Percentiles rank a stretch among this genome's conserved stretches.
Conservation (phyloP, 1,284 basidiomycete species). For the Grifola frondosa region DNA sequence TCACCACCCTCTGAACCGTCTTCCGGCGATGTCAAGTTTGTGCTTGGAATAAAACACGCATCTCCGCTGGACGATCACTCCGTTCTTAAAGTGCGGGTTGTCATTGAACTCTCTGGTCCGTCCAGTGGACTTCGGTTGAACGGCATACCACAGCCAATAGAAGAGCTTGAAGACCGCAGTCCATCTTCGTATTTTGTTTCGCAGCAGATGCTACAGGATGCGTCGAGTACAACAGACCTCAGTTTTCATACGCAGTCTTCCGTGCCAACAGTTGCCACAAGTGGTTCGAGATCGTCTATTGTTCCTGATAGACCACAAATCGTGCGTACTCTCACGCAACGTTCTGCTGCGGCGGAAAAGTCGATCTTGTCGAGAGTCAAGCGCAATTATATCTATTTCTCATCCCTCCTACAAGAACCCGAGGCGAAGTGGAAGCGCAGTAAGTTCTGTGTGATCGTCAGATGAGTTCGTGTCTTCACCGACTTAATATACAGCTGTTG, state of each 20-base stretch:
- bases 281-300: slow-evolving; percentile 28
- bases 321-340: slow-evolving; percentile 41
- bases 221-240: slow-evolving; percentile 64
- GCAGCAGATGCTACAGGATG: slow-evolving; percentile 64
- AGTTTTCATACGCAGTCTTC: slow-evolving; percentile 67
- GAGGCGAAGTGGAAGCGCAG: slow-evolving; percentile 96
- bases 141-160: slow-evolving; percentile 72
- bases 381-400: slow-evolving; percentile 98
- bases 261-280: slow-evolving; percentile 24
- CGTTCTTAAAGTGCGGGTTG: slow-evolving; percentile 75
- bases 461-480: slow-evolving; percentile 12
- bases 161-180: slow-evolving; percentile 64
- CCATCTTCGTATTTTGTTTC: slow-evolving; percentile 54
- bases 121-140: slow-evolving; percentile 79
- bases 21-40: slow-evolving; percentile 53
- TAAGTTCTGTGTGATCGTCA: slow-evolving; percentile 37
- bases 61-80: slow-evolving; percentile 71
- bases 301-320: slow-evolving; percentile 37
- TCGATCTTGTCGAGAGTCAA: slow-evolving; percentile 82
- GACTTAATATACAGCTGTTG: slow-evolving; percentile 38
- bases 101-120: slow-evolving; percentile 81
- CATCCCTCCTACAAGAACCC: slow-evolving; percentile 94
- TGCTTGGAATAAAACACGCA: slow-evolving; percentile 72
- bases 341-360: slow-evolving; percentile 69
- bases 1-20: slow-evolving; percentile 35